Evolutionary conservation across 768 basidiomycete genomes (phyloP), one percentile per base, ranked within the genome.

Genomic region (Tricholoma furcatifolium): DNA sequence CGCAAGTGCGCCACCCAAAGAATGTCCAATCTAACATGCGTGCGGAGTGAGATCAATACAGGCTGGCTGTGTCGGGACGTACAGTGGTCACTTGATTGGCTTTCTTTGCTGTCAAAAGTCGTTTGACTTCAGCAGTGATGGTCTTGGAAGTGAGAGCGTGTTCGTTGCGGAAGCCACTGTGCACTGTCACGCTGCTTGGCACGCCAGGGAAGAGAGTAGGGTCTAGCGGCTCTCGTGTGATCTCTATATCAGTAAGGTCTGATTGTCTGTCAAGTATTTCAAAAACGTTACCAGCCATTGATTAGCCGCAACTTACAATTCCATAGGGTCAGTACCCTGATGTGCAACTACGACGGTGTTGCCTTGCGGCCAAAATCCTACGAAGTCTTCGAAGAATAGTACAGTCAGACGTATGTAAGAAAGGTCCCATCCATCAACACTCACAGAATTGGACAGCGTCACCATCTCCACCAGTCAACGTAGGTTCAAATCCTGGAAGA

Each of bases 141-240:
- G 64, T 50, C 0, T 57, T 31, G 0, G 68, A 62, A 1, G 62
- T 69, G 56, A 70, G 54, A 3, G 74, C 74, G 9, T 82, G 81
- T 50, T 76, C 72, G 24, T 73, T 63, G 10, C 74, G 67, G 64
- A 82, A 83, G 5, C 82, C 82, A 8, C 66, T 65, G 61, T 83
- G 81, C 3, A 76, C 77, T 39, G 68, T 60, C 5, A 81, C 72
- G 12, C 58, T 64, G 15, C 55, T 61, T 2, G 74, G 65, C 14
- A 80, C 61, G 2, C 78, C 80, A 1, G 81, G 81, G 66, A 82
- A 83, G 21, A 83, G 73, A 0, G 63, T 65, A 0, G 72, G 35
- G 60, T 80, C 66, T 15, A 82, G 69, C 9, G 48, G 53, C 11
- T 62, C 65, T 59, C 74, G 71, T 24, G 68, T 3, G 15, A 82